Base-by-base conservation (phyloP, 2,329 filamentous ascomycete species). In the Coniochaeta sp. region DNA sequence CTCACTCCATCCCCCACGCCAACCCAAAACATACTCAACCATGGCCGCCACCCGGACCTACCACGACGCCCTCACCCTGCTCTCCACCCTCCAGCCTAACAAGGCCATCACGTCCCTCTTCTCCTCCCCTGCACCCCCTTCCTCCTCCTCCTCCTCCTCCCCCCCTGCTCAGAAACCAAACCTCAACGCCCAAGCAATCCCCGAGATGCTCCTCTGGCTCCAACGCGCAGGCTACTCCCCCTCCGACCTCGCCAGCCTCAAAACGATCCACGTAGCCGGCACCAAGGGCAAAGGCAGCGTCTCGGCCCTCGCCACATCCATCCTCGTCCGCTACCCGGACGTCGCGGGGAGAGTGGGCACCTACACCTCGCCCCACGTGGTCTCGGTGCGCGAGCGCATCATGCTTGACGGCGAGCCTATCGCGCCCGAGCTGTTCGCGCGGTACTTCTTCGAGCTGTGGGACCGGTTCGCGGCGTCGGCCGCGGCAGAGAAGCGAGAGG, bases 211-310 rank as follows among this genome's bases (percentile, higher is more conserved):
- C 32, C 83, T 86, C 66, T 96, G 90, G 89, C 85, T 90, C 65
- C 78, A 75, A 52, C 88, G 88, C 62, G 86, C 91, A 59, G 91
- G 91, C 56, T 90, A 96, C 74, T 76, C 88, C n/a, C 54, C 54
- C 34, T 14, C 9, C n/a, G 54, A 56, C 34, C 54, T 56, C 54
- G 34, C 34, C 28, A 30, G 17, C 6, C 54, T 56, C 28, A 38
- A 38, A 24, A 56, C 54, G 10, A 38, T 98, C 62, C 93, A 98
- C 71, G 86, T 98, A 52, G 90, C 93, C 1, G 93, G 93, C 14
- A 97, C 93, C 4, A 98, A 97, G 72, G 93, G 93, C 62, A 98
- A 97, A 73, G 93, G 93, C 44, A 95, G 90, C 2, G 92, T 91
- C 0, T 90, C 90, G 65, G 89, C 93, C 10, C 93, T 93, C 71